Percentiles rank a stretch among this genome's conserved stretches.
phyloP scores from a whole-genome alignment of 352 stramenopile genomes.

The Pythium phragmiticola region DNA sequence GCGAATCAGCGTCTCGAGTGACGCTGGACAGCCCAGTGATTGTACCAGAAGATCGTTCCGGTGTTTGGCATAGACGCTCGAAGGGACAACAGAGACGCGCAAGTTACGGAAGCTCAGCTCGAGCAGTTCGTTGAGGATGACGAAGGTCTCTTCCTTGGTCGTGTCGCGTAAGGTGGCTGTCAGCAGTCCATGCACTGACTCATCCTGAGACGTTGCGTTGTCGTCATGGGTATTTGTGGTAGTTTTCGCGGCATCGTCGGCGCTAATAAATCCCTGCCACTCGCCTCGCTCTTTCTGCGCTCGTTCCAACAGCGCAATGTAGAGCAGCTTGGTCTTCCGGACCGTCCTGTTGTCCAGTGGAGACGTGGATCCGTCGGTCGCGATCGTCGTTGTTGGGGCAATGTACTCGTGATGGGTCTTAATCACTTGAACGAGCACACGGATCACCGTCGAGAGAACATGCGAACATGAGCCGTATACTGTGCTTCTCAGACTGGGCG shows the following conservation, averaged over 20 bases:
- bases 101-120: constrained; percentile 71
- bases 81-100: constrained; percentile 45
- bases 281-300: constrained; percentile 67
- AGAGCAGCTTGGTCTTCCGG: constrained; percentile 63
- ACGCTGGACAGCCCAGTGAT: constrained; percentile 39
- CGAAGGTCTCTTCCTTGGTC: constrained; percentile 33
- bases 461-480: constrained; percentile 59
- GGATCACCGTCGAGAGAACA: constrained; percentile 47
- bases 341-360: constrained; percentile 34
- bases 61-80: constrained; percentile 48
- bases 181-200: constrained; percentile 27
- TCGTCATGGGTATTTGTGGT: background rate
- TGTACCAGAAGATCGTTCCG: constrained; percentile 34
- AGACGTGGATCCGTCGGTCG: constrained; percentile 11
- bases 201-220: constrained; percentile 5
- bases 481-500: constrained; percentile 22
- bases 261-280: constrained; percentile 53
- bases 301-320: constrained; percentile 60
- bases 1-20: constrained; percentile 41
- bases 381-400: background rate
- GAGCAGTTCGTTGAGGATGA: constrained; percentile 55
- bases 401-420: constrained; percentile 36
- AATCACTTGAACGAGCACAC: constrained; percentile 47
- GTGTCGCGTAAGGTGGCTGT: constrained; percentile 10
- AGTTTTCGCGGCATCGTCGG: background rate